Evolutionary conservation across 2,329 filamentous ascomycete genomes (phyloP), one percentile per base, ranked within the genome.

Genomic region (Aureobasidium sp.): DNA sequence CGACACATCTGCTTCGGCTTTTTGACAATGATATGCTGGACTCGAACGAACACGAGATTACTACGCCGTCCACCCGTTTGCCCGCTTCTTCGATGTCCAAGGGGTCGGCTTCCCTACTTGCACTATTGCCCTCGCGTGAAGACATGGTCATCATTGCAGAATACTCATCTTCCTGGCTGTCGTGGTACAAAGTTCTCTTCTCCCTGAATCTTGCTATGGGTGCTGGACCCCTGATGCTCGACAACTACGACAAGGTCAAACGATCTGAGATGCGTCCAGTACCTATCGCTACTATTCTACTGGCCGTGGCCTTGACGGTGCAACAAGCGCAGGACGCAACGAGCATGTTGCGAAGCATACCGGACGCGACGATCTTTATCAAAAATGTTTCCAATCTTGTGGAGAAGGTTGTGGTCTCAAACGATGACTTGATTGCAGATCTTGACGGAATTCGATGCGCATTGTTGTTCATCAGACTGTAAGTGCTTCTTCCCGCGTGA

Each of bases 391-490:
- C 71, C 38, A 69, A 72, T 1, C 66, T 69, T 10, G 69, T 77
- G 10, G 72, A 76, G n/a, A 68, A 62, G 33, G 70, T 68, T 1
- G 71, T 77, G 16, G 59, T 76, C 23, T 69, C 70, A 16, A 73
- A 79, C 64, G 72, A 77, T 64, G 72, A 70, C 4, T 63, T 78
- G 13, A 66, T 77, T 40, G 71, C 72, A n/a, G 77, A 75, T n/a
- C 50, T 74, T 20, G 66, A 75, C 6, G 76, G 76, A 4, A 68
- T 77, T 36, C 73, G 74, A 36, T 75, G 75, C 59, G 74, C 71
- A 2, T 59, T 81, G 27, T 71, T 78, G 33, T 79, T 74, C 64
- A 62, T 76, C 36, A 73, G 78, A 66, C 72, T 81, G 75, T 80
- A 68, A 72, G 78, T 69, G 59, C 33, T 48, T 4, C 15, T 25